phyloP scores from a whole-genome alignment of 2,329 filamentous ascomycete species.

The Herpotrichia juniperi region DNA sequence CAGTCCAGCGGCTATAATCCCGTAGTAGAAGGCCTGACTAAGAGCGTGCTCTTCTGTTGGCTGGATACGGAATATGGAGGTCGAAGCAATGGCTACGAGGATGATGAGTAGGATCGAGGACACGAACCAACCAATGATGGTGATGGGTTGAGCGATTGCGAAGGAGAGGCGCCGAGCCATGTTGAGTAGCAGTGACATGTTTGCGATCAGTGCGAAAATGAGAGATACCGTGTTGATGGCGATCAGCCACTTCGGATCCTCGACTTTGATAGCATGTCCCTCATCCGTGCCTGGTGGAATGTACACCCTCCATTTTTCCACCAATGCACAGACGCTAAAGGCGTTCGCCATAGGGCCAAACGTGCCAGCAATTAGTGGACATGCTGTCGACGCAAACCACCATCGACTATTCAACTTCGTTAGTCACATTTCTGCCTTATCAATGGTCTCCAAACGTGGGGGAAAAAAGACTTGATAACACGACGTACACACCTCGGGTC shows the following conservation, averaged over 20 bases:
- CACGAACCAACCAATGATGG: constrained; percentile 64
- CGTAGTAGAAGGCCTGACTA: constrained; percentile 66
- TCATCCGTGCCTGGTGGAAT: constrained; percentile 55
- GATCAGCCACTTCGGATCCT: constrained; percentile 61
- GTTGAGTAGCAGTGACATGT: constrained; percentile 62
- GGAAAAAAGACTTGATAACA: background rate
- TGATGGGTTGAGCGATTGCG: constrained; percentile 63
- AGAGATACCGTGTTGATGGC: constrained; percentile 64
- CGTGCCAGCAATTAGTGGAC: constrained; percentile 62
- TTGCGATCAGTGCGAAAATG: constrained; percentile 59
- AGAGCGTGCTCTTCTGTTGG: constrained; percentile 54
- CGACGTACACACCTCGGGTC: constrained; percentile 52
- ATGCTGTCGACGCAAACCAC: constrained; percentile 67
- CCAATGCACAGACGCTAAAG: constrained; percentile 62
- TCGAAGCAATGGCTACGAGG: constrained; percentile 56
- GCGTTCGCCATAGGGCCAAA: constrained; percentile 63
- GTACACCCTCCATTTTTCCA: constrained; percentile 61
- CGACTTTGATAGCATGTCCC: constrained; percentile 52
- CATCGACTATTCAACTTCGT: constrained; percentile 51
- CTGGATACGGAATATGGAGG: constrained; percentile 50
- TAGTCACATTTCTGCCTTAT: constrained; percentile 2
- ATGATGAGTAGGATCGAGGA: constrained; percentile 61
- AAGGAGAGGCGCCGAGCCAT: constrained; percentile 64
- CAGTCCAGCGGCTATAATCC: constrained; percentile 61
- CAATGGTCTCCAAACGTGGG: background rate